Evolutionary conservation across 78 protist genomes (phyloP).

Genomic region (Paratrimastix pyriformis): DNA sequence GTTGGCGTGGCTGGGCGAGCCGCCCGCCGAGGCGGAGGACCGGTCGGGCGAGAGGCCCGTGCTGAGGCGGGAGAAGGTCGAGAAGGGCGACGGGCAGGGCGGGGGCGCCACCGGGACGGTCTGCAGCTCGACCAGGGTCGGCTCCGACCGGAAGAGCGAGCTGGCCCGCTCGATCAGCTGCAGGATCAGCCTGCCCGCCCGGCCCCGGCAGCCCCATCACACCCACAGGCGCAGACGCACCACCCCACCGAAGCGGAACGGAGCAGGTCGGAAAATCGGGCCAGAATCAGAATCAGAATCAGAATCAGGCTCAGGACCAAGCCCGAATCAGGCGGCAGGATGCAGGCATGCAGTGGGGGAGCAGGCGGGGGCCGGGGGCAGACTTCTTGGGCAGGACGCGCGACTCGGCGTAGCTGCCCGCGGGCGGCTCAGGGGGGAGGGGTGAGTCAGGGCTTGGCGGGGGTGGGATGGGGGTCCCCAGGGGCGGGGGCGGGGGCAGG

Average conservation of each 20-base stretch:
- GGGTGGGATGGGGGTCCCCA: too few species aligned
- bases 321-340: background rate
- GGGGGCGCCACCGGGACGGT: constrained; percentile 41
- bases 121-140: constrained; percentile 2
- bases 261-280: background rate
- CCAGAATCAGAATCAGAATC: background rate
- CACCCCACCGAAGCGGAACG: background rate
- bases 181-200: background rate
- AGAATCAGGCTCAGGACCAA: background rate
- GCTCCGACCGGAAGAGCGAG: background rate
- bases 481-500: too few species aligned
- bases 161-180: constrained; percentile 6
- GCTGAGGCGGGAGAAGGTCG: constrained; percentile 1
- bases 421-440: background rate
- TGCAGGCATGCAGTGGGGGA: background rate
- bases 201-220: too few species aligned
- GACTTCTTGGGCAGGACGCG: background rate
- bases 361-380: background rate
- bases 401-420: background rate
- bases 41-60: too few species aligned
- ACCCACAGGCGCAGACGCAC: too few species aligned
- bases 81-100: constrained; percentile 33
- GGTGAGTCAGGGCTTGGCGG: too few species aligned
- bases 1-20: too few species aligned
- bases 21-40: too few species aligned